Evolutionary conservation across 306 rosid species (phyloP).

Genomic region (Ochetophila trinervis): DNA sequence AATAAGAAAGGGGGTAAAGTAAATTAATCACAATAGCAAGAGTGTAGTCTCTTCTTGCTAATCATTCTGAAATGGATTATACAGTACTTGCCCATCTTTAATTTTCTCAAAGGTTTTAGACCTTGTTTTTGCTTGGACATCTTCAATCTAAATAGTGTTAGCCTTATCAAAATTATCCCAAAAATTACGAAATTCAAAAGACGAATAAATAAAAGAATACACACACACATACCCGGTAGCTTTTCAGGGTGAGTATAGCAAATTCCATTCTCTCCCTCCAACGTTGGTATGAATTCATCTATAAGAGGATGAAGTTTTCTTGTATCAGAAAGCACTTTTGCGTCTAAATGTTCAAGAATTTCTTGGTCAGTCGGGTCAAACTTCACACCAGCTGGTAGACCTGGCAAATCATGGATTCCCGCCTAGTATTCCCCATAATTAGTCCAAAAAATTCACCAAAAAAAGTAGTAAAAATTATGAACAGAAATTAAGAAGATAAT

Average conservation of each 20-base stretch:
- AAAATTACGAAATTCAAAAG: not conserved
- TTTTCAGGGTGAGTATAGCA: slow-evolving; percentile 95
- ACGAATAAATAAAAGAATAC: not conserved
- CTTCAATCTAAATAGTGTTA: not conserved
- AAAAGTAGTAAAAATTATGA: not conserved
- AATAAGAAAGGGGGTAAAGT: not conserved
- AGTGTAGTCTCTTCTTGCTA: not conserved
- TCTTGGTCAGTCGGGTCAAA: slow-evolving; percentile 90
- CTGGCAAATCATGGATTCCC: slow-evolving; percentile 66
- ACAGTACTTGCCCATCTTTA: too few species aligned
- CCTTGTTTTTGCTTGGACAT: too few species aligned
- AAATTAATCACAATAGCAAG: not conserved
- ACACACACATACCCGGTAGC: slow-evolving; percentile 57
- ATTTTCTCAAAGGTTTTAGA: too few species aligned
- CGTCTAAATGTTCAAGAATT: slow-evolving; percentile 82
- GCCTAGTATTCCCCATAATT: slow-evolving; percentile 25
- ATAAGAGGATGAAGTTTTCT: slow-evolving; percentile 79
- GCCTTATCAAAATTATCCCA: not conserved
- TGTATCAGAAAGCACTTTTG: slow-evolving; percentile 52
- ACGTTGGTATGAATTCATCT: slow-evolving; percentile 79
- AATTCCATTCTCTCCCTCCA: slow-evolving; percentile 84
- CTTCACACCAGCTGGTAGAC: slow-evolving; percentile 85
- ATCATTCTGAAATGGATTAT: not conserved
- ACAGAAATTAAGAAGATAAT: not conserved
- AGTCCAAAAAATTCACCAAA: not conserved